phyloP scores from a whole-genome alignment of 306 rosid genomes.

The Nissolia schottii region DNA sequence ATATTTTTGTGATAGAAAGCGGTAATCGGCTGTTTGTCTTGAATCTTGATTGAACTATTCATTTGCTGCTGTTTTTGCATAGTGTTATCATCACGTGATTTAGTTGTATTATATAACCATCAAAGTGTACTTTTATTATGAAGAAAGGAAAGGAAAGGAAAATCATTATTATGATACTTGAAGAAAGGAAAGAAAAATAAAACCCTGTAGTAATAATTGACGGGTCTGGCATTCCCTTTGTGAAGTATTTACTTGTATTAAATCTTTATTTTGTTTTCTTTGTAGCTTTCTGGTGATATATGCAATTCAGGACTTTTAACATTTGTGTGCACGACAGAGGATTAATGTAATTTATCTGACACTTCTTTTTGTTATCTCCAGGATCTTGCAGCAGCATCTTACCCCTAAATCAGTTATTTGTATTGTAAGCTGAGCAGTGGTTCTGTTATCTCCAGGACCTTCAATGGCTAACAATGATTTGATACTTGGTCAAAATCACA shows the following conservation, averaged over 20 bases:
- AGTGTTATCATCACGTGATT: not conserved
- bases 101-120: not conserved
- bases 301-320: conserved; percentile 10
- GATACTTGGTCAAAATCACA: conserved; percentile 80
- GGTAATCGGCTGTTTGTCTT: not conserved
- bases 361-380: conserved; percentile 13
- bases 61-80: not conserved
- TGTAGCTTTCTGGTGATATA: conserved; percentile 5
- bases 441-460: conserved; percentile 19
- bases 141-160: conserved; percentile 9
- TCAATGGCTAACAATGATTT: conserved; percentile 77
- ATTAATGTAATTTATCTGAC: conserved; percentile 7
- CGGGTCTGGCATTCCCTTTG: conserved; percentile 17
- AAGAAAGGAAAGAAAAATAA: conserved; percentile 15
- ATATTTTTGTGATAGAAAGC: not conserved
- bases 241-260: not conserved
- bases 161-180: not conserved
- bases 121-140: not conserved
- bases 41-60: not conserved
- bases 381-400: conserved; percentile 36
- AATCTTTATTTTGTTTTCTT: not conserved
- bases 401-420: conserved; percentile 19
- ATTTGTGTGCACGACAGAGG: conserved; percentile 4
- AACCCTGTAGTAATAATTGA: not conserved
- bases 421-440: conserved; percentile 24